Base-by-base conservation (phyloP, 225 moss, liverwort and hornwort species). In the Antitrichia curtipendula region DNA sequence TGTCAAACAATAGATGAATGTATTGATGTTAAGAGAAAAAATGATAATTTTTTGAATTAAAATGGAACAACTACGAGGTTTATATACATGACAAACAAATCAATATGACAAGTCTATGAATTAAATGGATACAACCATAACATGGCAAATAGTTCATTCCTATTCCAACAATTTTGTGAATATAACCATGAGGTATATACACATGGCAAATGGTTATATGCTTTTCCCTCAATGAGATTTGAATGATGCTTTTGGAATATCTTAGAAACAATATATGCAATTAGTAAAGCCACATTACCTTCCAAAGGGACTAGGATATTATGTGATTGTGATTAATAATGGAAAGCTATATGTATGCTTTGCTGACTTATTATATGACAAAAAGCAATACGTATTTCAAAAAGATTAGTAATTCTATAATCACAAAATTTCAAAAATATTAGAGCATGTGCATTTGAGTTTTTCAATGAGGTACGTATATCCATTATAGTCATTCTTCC, bases 1-100 rank as follows among this genome's bases (percentile, higher is more conserved):
- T 32, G 8, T 32, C 1, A 0, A 50, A 34, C 2, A 49, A 21
- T 0, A 0, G 0, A 74, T 13, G 12, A 49, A 32, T 20, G 12
- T 7, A 31, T 31, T 31, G 2, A 1, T 1, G 17, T 7, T 4
- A 50, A 50, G 20, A 1, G 19, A 0, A 20, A 22, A 70, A 49
- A 74, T 49, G 4, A 12, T 1, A 74, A 32, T 20, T 20, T 74
- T 20, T 0, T 12, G 0, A 74, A 32, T 20, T 49, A 74, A n/a
- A 52, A 52, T 75, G 13, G 34, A 34, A 75, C 13, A 34, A 50
- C 2, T 13, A 52, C 13, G 13, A 75, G 5, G 1, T 50, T 73
- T 20, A 32, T 8, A 32, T 0, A 50, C 5, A 50, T 32, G 6
- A 4, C 2, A 8, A 12, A 74, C 0, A 6, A 0, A 8, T 74